Conservation (phyloP, 805 yeast genomes). For the Tetrapisispora pingtungensis region DNA sequence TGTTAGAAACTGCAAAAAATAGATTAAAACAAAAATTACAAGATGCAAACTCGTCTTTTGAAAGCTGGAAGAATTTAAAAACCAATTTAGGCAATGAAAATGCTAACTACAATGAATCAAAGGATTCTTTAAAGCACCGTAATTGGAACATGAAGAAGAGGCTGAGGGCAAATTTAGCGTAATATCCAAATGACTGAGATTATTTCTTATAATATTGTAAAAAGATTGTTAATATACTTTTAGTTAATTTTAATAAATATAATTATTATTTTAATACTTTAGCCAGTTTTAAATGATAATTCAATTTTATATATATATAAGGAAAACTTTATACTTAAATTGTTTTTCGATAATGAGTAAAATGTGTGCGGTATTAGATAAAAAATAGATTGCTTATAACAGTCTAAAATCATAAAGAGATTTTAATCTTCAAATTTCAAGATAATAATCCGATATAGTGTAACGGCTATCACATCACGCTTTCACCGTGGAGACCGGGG, state of each 20-base stretch:
- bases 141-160: slow-evolving; percentile 3
- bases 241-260: no score
- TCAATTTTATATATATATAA: no score
- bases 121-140: no score
- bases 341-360: no score
- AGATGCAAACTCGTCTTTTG: neutral
- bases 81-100: neutral
- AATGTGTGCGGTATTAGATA: no score
- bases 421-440: neutral
- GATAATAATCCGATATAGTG: slow-evolving; percentile 11
- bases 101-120: neutral
- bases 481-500: slow-evolving; percentile 14
- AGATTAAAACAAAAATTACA: neutral
- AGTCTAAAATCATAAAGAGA: neutral
- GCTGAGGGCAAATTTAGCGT: neutral
- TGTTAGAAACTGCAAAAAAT: neutral
- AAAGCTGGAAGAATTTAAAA: slow-evolving; percentile 1
- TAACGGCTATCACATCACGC: slow-evolving; percentile 17
- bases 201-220: no score
- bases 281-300: no score
- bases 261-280: no score
- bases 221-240: no score
- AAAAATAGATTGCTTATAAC: no score
- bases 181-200: no score
- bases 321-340: no score